Conservation (phyloP, 2,329 filamentous ascomycete genomes). For the Beauveria varroae region DNA sequence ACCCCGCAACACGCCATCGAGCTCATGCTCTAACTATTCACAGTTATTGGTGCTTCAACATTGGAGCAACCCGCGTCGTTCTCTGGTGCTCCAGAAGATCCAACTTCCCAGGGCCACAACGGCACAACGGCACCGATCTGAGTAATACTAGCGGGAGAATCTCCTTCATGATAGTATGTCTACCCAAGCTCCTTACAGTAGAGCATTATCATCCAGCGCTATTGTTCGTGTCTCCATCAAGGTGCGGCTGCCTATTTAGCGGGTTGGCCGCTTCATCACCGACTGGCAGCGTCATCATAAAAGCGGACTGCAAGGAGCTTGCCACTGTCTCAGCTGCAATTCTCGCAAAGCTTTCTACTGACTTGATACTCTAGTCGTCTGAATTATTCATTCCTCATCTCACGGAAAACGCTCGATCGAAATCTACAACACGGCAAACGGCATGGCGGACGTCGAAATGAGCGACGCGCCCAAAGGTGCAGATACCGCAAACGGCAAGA, state of each 20-base stretch:
- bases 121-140: not conserved
- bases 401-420: not conserved
- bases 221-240: not conserved
- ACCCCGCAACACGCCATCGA: conserved; percentile 3
- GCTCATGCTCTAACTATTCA: not conserved
- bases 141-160: not conserved
- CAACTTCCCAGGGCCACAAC: not conserved
- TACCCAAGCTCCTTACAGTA: not conserved
- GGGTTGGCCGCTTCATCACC: not conserved
- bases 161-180: not conserved
- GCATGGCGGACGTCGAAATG: conserved; percentile 96
- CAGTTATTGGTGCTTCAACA: not conserved
- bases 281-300: not conserved
- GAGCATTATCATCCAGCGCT: not conserved
- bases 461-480: conserved; percentile 64
- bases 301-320: not conserved
- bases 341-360: not conserved
- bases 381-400: not conserved
- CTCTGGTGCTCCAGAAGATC: not conserved
- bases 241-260: not conserved
- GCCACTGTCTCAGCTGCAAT: not conserved
- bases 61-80: not conserved
- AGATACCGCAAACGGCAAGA: conserved; percentile 41
- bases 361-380: not conserved
- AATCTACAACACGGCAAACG: not conserved